Evolutionary conservation across 495 filamentous ascomycete species (phyloP).

Genomic region (Aspergillus carlsbadensis): DNA sequence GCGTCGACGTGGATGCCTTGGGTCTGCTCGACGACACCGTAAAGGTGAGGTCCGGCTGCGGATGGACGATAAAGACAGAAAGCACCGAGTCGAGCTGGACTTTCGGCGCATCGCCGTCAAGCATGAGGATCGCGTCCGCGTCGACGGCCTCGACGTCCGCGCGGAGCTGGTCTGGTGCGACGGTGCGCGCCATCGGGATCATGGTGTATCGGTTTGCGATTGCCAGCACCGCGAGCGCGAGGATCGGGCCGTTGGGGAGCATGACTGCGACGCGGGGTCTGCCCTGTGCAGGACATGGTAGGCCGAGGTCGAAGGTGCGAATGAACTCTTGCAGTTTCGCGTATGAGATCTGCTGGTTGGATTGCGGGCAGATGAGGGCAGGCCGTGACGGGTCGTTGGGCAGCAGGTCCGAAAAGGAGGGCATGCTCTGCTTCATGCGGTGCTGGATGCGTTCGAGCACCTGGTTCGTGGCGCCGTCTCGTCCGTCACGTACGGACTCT

Average conservation of each 20-base stretch:
- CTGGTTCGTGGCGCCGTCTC: neutral
- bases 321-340: neutral
- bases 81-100: neutral
- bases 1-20: neutral
- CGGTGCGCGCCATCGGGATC: conserved; percentile 5
- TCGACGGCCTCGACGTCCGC: conserved; percentile 3
- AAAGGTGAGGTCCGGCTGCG: conserved; percentile 1
- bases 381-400: neutral
- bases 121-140: conserved; percentile 1
- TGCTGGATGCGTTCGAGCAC: neutral
- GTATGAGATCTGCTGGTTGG: conserved; percentile 2
- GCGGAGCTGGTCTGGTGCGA: neutral
- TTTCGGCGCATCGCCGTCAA: neutral
- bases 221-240: neutral
- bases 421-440: neutral
- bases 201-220: conserved; percentile 1
- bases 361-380: neutral
- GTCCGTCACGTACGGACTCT: neutral
- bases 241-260: conserved; percentile 2
- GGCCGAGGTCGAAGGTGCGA: neutral
- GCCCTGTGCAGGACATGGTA: neutral
- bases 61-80: neutral
- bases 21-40: neutral
- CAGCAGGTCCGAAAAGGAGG: neutral
- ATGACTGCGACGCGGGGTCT: neutral